These are phyloP conservation scores for Volvox reticuliferus DNA, from an alignment of 139 green algal genomes.

Conservation along the genomic window DNA sequence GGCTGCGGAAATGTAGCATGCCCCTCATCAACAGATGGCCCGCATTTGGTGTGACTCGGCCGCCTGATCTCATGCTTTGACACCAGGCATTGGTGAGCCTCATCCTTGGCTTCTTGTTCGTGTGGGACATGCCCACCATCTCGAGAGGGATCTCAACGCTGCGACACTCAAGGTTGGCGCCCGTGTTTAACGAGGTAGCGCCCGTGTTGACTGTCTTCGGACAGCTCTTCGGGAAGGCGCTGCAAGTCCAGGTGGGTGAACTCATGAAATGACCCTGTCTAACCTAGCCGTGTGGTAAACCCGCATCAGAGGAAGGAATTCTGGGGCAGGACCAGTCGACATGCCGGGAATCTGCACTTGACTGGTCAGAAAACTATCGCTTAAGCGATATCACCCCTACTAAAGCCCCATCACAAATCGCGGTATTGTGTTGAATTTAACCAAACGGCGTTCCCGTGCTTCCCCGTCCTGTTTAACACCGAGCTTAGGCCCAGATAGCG, in stretches of 20 bases:
- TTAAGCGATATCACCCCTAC: no score
- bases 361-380: no score
- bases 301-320: no score
- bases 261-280: not conserved
- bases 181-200: constrained; percentile 92
- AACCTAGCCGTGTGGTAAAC: not conserved
- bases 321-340: no score
- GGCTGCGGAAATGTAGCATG: no score
- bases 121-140: constrained; percentile 94
- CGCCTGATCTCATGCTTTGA: not conserved
- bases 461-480: no score
- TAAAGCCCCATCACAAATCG: no score
- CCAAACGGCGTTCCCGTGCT: no score
- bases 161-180: constrained; percentile 71
- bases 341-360: no score
- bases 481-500: constrained; percentile 79
- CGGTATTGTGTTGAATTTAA: no score
- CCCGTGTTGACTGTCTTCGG: constrained; percentile 87
- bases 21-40: no score
- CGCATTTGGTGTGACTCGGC: no score
- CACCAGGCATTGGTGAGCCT: constrained; percentile 88
- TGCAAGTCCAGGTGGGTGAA: constrained; percentile 86
- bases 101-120: constrained; percentile 93
- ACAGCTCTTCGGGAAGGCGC: constrained; percentile 90
- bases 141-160: constrained; percentile 73